Conservation (phyloP, 129 eudicot species). For the Artemisia tridentata region DNA sequence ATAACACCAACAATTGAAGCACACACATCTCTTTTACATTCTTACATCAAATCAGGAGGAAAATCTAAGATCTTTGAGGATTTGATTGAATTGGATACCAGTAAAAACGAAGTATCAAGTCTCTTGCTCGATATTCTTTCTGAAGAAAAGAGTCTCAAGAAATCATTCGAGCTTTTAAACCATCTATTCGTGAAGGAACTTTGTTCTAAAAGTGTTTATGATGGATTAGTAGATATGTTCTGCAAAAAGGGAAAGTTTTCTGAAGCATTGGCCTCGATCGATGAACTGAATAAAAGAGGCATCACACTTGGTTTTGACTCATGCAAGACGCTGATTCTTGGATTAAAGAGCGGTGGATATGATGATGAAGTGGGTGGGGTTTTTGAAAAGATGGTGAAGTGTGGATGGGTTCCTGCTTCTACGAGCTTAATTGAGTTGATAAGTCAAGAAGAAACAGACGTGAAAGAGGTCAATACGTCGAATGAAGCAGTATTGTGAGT, state of each 20-base stretch:
- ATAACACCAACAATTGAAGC: constrained; percentile 18
- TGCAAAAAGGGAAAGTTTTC: constrained; percentile 27
- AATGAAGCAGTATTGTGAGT: constrained; percentile 35
- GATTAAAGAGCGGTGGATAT: constrained; percentile 42
- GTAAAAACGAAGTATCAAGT: constrained; percentile 24
- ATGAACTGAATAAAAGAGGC: constrained; percentile 57
- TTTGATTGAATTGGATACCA: constrained; percentile 19
- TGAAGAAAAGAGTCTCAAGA: constrained; percentile 41
- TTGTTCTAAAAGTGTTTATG: constrained; percentile 20
- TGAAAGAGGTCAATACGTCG: constrained; percentile 22
- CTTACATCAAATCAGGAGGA: constrained; percentile 33
- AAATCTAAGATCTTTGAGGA: constrained; percentile 26
- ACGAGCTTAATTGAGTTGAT: constrained; percentile 38
- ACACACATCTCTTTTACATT: constrained; percentile 36
- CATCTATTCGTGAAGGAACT: constrained; percentile 32
- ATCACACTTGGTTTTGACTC: constrained; percentile 44
- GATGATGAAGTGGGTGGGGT: constrained; percentile 38
- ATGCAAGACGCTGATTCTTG: constrained; percentile 45
- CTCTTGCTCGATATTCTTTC: constrained; percentile 22
- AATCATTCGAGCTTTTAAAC: constrained; percentile 20
- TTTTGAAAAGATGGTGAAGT: constrained; percentile 47
- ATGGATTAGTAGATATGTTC: constrained; percentile 14
- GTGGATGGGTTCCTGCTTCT: constrained; percentile 53
- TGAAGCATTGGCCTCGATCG: constrained; percentile 38
- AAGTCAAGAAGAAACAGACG: constrained; percentile 23